Evolutionary conservation across 192 early-diverging fungal species (phyloP).

Genomic region (Entophlyctis helioformis): DNA sequence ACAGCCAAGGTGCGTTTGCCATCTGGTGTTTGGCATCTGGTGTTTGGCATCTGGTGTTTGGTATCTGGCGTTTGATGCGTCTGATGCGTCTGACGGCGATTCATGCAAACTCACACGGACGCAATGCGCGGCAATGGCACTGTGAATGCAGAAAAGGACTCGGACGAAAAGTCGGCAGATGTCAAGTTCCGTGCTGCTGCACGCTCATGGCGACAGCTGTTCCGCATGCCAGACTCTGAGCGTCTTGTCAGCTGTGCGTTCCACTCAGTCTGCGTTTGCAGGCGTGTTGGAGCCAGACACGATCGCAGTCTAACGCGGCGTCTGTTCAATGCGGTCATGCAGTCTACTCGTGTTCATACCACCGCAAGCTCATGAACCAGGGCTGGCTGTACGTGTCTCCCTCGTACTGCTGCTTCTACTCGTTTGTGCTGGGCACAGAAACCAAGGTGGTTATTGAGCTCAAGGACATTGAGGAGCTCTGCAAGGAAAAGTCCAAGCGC

Average conservation of each 20-base stretch:
- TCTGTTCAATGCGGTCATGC: not conserved
- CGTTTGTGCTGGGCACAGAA: constrained; percentile 84
- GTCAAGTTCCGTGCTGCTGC: constrained; percentile 79
- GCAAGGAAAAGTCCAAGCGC: constrained; percentile 80
- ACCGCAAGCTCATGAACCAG: constrained; percentile 72
- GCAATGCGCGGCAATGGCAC: not conserved
- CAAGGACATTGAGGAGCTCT: constrained; percentile 81
- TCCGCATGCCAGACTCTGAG: constrained; percentile 67
- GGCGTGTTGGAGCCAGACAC: too few relatives aligned
- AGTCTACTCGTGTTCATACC: constrained; percentile 88
- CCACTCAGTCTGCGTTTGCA: not conserved
- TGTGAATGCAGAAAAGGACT: constrained; percentile 42
- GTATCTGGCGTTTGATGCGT: not conserved
- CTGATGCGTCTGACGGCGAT: not conserved
- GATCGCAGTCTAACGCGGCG: too few relatives aligned
- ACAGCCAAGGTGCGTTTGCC: constrained; percentile 48
- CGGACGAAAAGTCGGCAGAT: constrained; percentile 72
- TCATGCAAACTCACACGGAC: not conserved
- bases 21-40: not conserved
- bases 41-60: too few relatives aligned
- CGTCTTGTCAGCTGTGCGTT: constrained; percentile 77
- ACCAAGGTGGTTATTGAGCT: constrained; percentile 85
- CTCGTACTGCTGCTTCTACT: constrained; percentile 90
- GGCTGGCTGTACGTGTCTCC: constrained; percentile 97
- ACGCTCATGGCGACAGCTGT: constrained; percentile 78